These are phyloP conservation scores for Laburnicola sp. DNA, from an alignment of 2,329 filamentous ascomycete genomes.

Conservation along the genomic window DNA sequence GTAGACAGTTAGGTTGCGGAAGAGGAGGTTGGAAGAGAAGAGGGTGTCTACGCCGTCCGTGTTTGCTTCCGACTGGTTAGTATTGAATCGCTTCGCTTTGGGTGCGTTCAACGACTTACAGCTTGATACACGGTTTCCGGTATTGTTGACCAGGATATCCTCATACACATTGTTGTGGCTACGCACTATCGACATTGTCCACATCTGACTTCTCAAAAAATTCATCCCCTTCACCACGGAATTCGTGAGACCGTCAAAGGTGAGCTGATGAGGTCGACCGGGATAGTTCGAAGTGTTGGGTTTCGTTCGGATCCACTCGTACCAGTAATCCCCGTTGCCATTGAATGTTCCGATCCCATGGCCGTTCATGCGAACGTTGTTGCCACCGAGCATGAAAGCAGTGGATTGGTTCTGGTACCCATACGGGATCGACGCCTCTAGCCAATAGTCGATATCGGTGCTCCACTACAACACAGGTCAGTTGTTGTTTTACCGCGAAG, in stretches of 20 bases:
- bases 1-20: conserved; percentile 20
- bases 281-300: conserved; percentile 30
- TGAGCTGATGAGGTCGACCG: conserved; percentile 57
- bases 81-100: not conserved
- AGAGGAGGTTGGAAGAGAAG: conserved; percentile 55
- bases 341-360: conserved; percentile 56
- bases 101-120: conserved; percentile 4
- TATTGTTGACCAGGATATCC: conserved; percentile 58
- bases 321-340: conserved; percentile 65
- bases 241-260: conserved; percentile 54
- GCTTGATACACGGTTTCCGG: conserved; percentile 23
- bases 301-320: conserved; percentile 51
- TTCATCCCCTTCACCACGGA: conserved; percentile 53
- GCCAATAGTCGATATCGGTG: conserved; percentile 21
- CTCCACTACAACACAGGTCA: conserved; percentile 10
- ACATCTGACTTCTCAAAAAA: conserved; percentile 64
- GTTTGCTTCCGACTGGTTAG: conserved; percentile 10
- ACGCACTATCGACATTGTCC: conserved; percentile 58
- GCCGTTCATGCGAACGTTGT: conserved; percentile 54
- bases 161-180: conserved; percentile 53
- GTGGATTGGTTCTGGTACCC: conserved; percentile 23
- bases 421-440: conserved; percentile 18
- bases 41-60: conserved; percentile 60
- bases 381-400: conserved; percentile 48
- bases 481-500: not conserved